These are phyloP conservation scores for Russula vinacea DNA, from an alignment of 768 basidiomycete genomes.

Conservation along the genomic window DNA sequence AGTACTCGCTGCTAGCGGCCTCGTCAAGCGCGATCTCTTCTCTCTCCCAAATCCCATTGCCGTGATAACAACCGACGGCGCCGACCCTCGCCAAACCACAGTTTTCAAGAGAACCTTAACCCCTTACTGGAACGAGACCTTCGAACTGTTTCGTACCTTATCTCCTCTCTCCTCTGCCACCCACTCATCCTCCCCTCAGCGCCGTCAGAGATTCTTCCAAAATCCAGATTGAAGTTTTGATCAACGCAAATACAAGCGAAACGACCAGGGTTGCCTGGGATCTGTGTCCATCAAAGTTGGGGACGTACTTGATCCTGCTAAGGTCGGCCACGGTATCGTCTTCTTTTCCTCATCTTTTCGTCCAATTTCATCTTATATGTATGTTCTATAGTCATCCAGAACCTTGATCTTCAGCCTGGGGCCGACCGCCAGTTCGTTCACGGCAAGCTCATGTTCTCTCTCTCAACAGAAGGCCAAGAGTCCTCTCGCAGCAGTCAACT, in stretches of 20 bases:
- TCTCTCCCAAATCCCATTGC: constrained; percentile 86
- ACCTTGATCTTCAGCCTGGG: constrained; percentile 70
- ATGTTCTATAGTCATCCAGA: constrained; percentile 54
- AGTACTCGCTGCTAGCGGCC: constrained; percentile 76
- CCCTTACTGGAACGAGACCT: constrained; percentile 82
- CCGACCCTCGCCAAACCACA: constrained; percentile 69
- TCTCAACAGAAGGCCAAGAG: constrained; percentile 37
- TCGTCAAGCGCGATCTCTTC: constrained; percentile 75
- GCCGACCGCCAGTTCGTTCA: constrained; percentile 73
- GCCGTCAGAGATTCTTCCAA: constrained; percentile 69
- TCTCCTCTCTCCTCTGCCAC: background rate
- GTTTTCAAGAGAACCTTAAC: constrained; percentile 65
- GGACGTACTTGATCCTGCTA: constrained; percentile 41
- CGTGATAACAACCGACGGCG: constrained; percentile 80
- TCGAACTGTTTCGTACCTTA: constrained; percentile 60
- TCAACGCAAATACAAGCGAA: constrained; percentile 81
- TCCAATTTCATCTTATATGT: background rate
- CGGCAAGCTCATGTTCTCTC: constrained; percentile 72
- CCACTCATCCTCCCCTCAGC: constrained; percentile 39
- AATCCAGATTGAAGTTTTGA: constrained; percentile 88
- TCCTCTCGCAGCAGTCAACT: constrained; percentile 23
- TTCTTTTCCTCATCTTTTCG: background rate
- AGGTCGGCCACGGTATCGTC: constrained; percentile 34
- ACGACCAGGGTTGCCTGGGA: constrained; percentile 70
- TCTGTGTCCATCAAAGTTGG: constrained; percentile 46